These are phyloP conservation scores for Oldenlandia corymbosa DNA, from an alignment of 257 asterid genomes.

Conservation along the genomic window DNA sequence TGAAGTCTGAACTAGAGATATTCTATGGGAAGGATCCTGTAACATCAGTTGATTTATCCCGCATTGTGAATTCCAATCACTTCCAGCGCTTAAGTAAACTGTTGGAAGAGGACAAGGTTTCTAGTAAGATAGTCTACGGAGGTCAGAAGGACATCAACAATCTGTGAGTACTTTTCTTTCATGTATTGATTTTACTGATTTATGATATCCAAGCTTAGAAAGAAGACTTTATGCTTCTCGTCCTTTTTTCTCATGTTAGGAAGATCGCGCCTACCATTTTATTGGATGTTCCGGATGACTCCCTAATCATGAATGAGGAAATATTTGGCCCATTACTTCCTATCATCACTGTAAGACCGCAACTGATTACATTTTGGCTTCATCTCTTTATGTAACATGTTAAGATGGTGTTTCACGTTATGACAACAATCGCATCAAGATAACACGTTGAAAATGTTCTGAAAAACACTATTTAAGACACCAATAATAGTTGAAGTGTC, in stretches of 20 bases:
- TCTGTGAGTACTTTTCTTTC: constrained; percentile 51
- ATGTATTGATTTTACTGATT: constrained; percentile 6
- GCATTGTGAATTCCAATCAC: constrained; percentile 63
- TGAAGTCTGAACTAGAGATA: constrained; percentile 57
- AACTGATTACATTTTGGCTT: neutral
- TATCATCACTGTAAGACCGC: constrained; percentile 56
- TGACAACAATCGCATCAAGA: too few species aligned
- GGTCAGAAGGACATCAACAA: constrained; percentile 62
- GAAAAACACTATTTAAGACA: too few species aligned
- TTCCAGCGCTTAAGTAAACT: constrained; percentile 55
- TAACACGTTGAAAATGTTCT: too few species aligned
- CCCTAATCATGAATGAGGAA: constrained; percentile 78
- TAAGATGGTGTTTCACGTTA: neutral
- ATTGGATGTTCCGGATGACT: constrained; percentile 69
- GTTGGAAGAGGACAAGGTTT: constrained; percentile 70
- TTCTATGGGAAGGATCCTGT: constrained; percentile 81
- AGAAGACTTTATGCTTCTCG: constrained; percentile 5
- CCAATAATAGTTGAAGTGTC: too few species aligned
- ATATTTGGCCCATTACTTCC: constrained; percentile 91
- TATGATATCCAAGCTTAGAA: neutral
- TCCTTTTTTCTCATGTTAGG: constrained; percentile 32
- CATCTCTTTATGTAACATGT: neutral
- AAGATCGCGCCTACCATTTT: constrained; percentile 76
- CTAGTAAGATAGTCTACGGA: constrained; percentile 70
- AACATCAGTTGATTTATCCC: constrained; percentile 62